Evolutionary conservation across 1,139 yeast genomes (phyloP).

Genomic region (Kodamaea plutei): DNA sequence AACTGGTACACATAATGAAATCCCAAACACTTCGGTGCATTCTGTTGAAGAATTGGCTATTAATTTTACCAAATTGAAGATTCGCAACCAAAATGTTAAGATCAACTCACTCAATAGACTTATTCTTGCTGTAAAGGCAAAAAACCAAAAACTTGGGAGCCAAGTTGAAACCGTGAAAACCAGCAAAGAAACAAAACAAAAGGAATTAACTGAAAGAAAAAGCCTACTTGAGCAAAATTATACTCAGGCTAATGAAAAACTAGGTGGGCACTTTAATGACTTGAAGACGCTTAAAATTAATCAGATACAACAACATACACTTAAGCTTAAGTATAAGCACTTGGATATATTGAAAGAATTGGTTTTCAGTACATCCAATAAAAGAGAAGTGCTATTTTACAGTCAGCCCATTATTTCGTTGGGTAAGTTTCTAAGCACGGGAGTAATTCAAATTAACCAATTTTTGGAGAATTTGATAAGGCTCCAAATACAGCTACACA

Average conservation of each 20-base stretch:
- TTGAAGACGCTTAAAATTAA: slow-evolving; percentile 19
- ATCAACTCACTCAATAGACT: slow-evolving; percentile 21
- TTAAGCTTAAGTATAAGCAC: slow-evolving; percentile 22
- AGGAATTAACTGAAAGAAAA: not conserved
- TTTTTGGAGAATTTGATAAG: slow-evolving; percentile 38
- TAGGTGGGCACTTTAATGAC: slow-evolving; percentile 15
- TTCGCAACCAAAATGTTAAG: slow-evolving; percentile 22
- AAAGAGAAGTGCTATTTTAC: slow-evolving; percentile 16
- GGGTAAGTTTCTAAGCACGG: slow-evolving; percentile 26
- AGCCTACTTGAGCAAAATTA: slow-evolving; percentile 8
- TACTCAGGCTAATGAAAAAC: slow-evolving; percentile 5
- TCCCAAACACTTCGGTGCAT: slow-evolving; percentile 22
- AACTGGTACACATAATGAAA: slow-evolving; percentile 7
- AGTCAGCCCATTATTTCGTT: slow-evolving; percentile 27
- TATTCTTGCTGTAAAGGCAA: slow-evolving; percentile 2
- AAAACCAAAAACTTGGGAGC: slow-evolving; percentile 4
- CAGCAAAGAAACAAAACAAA: not conserved
- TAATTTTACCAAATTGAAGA: slow-evolving; percentile 40
- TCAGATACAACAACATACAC: slow-evolving; percentile 28
- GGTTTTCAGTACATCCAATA: slow-evolving; percentile 14
- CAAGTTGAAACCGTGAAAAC: slow-evolving; percentile 3
- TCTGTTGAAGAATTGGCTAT: slow-evolving; percentile 39
- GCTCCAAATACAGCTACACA: slow-evolving; percentile 27
- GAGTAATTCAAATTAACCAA: slow-evolving; percentile 31
- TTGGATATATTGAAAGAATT: slow-evolving; percentile 27